Evolutionary conservation across 2,329 filamentous ascomycete genomes (phyloP), one percentile per base, ranked within the genome.

Genomic region (Paradendryphiella salina): DNA sequence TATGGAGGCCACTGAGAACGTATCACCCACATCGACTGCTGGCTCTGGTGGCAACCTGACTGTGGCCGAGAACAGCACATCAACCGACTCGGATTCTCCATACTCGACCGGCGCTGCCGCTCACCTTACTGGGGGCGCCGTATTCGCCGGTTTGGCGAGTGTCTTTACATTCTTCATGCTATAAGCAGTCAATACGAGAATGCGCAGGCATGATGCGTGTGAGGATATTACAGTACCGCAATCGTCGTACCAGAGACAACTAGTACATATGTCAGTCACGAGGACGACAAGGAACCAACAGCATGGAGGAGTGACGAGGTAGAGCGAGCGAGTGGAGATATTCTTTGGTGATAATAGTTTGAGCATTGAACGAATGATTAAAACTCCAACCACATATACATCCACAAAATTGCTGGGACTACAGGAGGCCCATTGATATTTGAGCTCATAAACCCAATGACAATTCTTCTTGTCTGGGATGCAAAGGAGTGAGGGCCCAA

Each of bases 121-220:
- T 9, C 55, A 61, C 7, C 44, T 68, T 37, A 41, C 63, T n/a
- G 57, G 61, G 53, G 64, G 56, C 37, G 41, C 63, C 8, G 52
- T 59, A 4, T 61, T 70, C 33, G 59, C 67, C 39, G 66, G 66
- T 62, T 52, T 65, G 23, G 50, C 66, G 11, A 61, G 64, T 48
- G 50, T 63, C 35, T 63, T 69, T 42, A 62, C 66, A 18, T 71
- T 66, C 61, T 56, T 68, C 53, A 53, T 70, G 46, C 56, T 71
- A 46, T 70, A 67, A 64, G 40, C 34, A 10, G 28, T 37, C 23
- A n/a, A 44, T 13, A 28, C 45, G 28, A 28, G 40, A 46, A 33
- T 33, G 14, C 38, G 32, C 23, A 42, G 31, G 54, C 45, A 47
- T 37, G 40, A 65, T 63, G 59, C 56, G 33, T 36, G 38, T 17